Evolutionary conservation across 345 rosid genomes (phyloP).

Genomic region (Eutrema japonicum): DNA sequence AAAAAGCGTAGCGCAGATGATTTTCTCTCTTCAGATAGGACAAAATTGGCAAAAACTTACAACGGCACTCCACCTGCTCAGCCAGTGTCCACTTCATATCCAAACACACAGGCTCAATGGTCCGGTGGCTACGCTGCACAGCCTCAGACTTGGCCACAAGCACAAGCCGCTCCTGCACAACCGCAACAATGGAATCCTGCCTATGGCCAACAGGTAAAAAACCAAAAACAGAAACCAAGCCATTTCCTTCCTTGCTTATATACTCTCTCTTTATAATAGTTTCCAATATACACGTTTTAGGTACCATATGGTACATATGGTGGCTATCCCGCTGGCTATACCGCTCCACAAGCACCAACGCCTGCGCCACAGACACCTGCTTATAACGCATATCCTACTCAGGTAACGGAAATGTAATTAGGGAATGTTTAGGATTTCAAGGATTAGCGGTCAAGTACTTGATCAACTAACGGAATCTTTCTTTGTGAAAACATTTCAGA

Average conservation of each 20-base stretch:
- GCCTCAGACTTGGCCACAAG: constrained; percentile 89
- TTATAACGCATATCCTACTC: constrained; percentile 85
- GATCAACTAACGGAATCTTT: constrained; percentile 24
- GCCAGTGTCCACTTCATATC: constrained; percentile 72
- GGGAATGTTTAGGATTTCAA: too few species aligned
- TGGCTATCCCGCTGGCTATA: constrained; percentile 68
- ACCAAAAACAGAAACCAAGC: neutral
- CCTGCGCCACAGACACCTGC: constrained; percentile 68
- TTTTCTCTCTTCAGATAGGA: constrained; percentile 71
- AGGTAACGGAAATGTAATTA: constrained; percentile 49
- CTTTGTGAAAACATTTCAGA: constrained; percentile 44
- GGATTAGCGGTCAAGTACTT: neutral
- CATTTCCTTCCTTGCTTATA: constrained; percentile 2
- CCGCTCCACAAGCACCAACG: constrained; percentile 69
- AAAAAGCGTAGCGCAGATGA: constrained; percentile 92
- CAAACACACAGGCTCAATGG: constrained; percentile 80
- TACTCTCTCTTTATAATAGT: constrained; percentile 1
- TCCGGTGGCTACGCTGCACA: constrained; percentile 75
- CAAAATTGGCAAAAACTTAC: constrained; percentile 76
- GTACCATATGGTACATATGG: constrained; percentile 78
- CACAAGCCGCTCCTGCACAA: constrained; percentile 67
- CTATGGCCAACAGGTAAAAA: constrained; percentile 72
- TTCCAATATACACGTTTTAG: constrained; percentile 42
- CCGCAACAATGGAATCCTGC: constrained; percentile 80
- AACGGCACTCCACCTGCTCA: constrained; percentile 62